These are phyloP conservation scores for Chlamydomonas reinhardtii DNA, from an alignment of 163 green algal genomes.

Conservation along the genomic window DNA sequence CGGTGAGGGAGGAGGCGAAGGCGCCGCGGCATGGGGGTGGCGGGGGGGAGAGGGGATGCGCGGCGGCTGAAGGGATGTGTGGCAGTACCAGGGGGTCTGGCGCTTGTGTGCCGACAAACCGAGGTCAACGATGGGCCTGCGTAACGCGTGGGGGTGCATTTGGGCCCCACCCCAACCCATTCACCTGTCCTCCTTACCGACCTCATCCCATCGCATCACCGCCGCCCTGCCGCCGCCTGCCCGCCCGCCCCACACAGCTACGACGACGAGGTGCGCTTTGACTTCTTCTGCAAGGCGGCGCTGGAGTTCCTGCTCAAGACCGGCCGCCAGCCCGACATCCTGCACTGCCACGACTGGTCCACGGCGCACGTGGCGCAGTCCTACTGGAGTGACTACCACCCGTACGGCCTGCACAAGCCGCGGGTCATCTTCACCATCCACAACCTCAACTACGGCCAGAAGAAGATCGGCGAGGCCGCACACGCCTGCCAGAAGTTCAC, in stretches of 20 bases:
- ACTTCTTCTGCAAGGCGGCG: conserved; percentile 94
- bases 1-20: not conserved
- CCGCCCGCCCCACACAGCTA: not conserved
- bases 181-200: no score
- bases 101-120: no score
- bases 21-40: not conserved
- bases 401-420: conserved; percentile 89
- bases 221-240: no score
- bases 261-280: conserved; percentile 82
- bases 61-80: no score
- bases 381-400: conserved; percentile 81
- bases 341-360: conserved; percentile 98
- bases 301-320: conserved; percentile 94
- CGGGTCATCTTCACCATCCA: conserved; percentile 97
- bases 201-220: no score
- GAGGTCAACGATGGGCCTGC: no score
- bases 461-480: conserved; percentile 80
- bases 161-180: no score
- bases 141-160: no score
- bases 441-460: conserved; percentile 96
- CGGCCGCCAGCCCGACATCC: conserved; percentile 90
- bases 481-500: conserved; percentile 83
- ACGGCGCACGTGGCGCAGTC: conserved; percentile 81
- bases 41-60: no score
- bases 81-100: no score